These are phyloP conservation scores for Herpetospermum pedunculosum DNA, from an alignment of 306 rosid species.

Conservation along the genomic window DNA sequence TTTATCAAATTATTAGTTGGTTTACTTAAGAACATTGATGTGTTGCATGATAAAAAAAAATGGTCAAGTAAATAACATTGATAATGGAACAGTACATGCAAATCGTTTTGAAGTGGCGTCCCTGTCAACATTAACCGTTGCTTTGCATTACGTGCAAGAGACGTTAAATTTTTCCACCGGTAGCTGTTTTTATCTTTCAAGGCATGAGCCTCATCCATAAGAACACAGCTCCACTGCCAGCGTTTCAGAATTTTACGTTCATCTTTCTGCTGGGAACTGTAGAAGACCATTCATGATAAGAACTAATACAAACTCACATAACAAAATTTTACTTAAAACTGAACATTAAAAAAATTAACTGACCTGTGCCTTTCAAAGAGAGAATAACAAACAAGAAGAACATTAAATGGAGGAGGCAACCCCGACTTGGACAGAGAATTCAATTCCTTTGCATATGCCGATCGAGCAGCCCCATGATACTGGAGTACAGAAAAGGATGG, in stretches of 20 bases:
- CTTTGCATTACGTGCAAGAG: conserved; percentile 82
- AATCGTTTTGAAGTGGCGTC: conserved; percentile 94
- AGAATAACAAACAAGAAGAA: conserved; percentile 93
- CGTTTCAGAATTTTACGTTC: conserved; percentile 88
- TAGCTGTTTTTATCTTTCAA: conserved; percentile 87
- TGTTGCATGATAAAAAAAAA: conserved; percentile 4
- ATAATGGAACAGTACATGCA: conserved; percentile 37
- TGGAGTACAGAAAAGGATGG: conserved; percentile 78
- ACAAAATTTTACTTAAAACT: background rate
- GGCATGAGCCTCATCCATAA: conserved; percentile 99
- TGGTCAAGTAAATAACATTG: conserved; percentile 11
- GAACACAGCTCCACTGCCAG: conserved; percentile 94
- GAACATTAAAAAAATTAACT: background rate
- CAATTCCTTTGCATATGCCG: conserved; percentile 74
- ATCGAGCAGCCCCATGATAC: conserved; percentile 70
- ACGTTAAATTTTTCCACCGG: conserved; percentile 94
- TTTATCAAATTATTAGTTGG: background rate
- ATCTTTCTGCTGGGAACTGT: conserved; percentile 93
- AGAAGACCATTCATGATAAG: conserved; percentile 24
- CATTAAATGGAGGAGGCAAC: conserved; percentile 84
- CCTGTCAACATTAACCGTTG: conserved; percentile 97
- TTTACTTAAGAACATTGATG: background rate
- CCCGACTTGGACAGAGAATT: conserved; percentile 69
- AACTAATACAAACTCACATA: conserved; percentile 4
- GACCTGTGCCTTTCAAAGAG: conserved; percentile 98